Evolutionary conservation across 805 yeast species (phyloP).

Genomic region (Hanseniaspora lachancei): DNA sequence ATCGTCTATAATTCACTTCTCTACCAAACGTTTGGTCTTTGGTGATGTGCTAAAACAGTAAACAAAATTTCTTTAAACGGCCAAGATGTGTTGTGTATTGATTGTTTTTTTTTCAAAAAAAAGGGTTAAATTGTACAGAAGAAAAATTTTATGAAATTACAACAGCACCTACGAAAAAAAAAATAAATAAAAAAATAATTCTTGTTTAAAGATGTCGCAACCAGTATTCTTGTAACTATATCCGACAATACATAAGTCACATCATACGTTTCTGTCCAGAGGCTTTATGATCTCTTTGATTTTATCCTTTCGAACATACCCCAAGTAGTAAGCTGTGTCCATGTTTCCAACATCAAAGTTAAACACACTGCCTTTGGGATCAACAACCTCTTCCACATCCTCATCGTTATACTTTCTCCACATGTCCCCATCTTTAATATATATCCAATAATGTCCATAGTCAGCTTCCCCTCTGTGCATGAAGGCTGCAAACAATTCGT

Average conservation of each 20-base stretch:
- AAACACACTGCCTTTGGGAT: constrained; percentile 44
- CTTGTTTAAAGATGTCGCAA: too few species aligned
- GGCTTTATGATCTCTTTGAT: constrained; percentile 45
- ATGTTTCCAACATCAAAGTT: constrained; percentile 56
- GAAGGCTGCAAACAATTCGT: constrained; percentile 78
- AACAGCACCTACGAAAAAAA: too few species aligned
- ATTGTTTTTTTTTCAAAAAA: too few species aligned
- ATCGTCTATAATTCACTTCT: too few species aligned
- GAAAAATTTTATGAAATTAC: too few species aligned
- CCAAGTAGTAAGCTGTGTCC: constrained; percentile 89
- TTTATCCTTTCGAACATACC: constrained; percentile 58
- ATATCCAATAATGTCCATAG: constrained; percentile 95
- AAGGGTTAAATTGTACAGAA: too few species aligned
- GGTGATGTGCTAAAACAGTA: too few species aligned
- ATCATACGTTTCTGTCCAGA: constrained; percentile 46
- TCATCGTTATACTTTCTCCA: constrained; percentile 93
- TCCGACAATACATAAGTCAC: constrained; percentile 34
- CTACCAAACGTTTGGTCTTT: too few species aligned
- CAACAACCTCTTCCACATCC: constrained; percentile 65
- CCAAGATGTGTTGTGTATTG: too few species aligned
- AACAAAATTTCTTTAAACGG: too few species aligned
- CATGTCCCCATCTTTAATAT: constrained; percentile 51
- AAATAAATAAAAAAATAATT: too few species aligned
- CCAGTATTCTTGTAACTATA: constrained; percentile 17
- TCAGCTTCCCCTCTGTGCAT: constrained; percentile 93